Percentiles rank a stretch among this genome's conserved stretches.
These are phyloP conservation scores for Metschnikowia aberdeeniae DNA, from an alignment of 805 yeast genomes.

Conservation along the genomic window DNA sequence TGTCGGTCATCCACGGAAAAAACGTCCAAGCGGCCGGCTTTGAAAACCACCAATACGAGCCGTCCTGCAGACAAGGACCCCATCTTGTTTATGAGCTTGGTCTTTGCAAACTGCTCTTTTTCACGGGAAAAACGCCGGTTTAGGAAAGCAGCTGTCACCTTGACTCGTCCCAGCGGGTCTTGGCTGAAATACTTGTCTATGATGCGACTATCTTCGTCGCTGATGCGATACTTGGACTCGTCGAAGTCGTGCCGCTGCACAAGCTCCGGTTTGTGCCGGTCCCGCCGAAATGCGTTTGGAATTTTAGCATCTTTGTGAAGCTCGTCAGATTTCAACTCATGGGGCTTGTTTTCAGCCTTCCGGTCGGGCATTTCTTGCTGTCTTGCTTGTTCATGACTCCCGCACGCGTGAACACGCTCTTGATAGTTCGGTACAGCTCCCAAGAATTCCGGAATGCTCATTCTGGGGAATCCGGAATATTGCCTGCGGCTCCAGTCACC, in stretches of 20 bases:
- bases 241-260: neutral
- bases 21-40: slow-evolving; percentile 75
- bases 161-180: slow-evolving; percentile 38
- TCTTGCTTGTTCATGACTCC: too few relatives aligned
- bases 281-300: neutral
- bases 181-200: slow-evolving; percentile 29
- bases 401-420: too few relatives aligned
- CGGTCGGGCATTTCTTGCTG: too few relatives aligned
- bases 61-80: neutral
- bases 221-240: neutral
- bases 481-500: too few relatives aligned
- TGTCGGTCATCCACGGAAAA: slow-evolving; percentile 42
- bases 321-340: neutral
- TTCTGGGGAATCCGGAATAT: too few relatives aligned
- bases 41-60: slow-evolving; percentile 54
- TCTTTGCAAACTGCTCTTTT: neutral
- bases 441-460: too few relatives aligned
- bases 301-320: neutral
- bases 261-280: slow-evolving; percentile 2
- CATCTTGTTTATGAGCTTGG: neutral
- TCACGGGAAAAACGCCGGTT: slow-evolving; percentile 19
- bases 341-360: too few relatives aligned
- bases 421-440: too few relatives aligned
- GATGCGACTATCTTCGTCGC: neutral
- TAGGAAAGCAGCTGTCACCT: slow-evolving; percentile 28